phyloP scores from a whole-genome alignment of 1,284 basidiomycete genomes.

The Leccinum ponderosum region DNA sequence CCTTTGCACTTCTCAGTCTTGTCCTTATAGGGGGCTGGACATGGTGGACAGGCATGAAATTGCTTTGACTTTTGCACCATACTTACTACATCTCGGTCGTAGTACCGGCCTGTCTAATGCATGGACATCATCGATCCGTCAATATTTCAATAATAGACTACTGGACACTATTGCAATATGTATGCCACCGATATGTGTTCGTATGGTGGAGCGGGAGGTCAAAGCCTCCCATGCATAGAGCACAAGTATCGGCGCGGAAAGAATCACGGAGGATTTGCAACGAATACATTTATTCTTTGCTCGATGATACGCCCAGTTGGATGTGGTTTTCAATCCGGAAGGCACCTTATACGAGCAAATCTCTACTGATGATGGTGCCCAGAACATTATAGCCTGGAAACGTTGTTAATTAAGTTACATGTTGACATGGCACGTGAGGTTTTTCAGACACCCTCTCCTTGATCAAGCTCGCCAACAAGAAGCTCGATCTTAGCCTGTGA shows the following conservation, averaged over 20 bases:
- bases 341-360: constrained; percentile 82
- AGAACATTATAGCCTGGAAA: not conserved
- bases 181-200: constrained; percentile 13
- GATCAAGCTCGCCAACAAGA: constrained; percentile 59
- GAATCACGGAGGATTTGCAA: not conserved
- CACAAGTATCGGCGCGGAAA: not conserved
- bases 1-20: constrained; percentile 61
- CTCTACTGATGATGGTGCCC: not conserved
- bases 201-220: not conserved
- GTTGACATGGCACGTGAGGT: not conserved
- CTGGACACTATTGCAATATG: constrained; percentile 4
- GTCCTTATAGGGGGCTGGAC: constrained; percentile 51
- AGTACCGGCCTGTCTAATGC: not conserved
- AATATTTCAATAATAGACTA: not conserved
- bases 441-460: constrained; percentile 51
- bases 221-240: constrained; percentile 6
- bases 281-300: constrained; percentile 47
- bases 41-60: constrained; percentile 59
- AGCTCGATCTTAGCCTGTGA: constrained; percentile 67
- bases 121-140: not conserved
- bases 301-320: constrained; percentile 81
- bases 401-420: constrained; percentile 3
- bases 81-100: not conserved
- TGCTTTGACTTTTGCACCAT: constrained; percentile 29
- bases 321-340: constrained; percentile 59